Evolutionary conservation across 73 alveolate genomes (phyloP).

Genomic region (Paramecium tetraurelia): DNA sequence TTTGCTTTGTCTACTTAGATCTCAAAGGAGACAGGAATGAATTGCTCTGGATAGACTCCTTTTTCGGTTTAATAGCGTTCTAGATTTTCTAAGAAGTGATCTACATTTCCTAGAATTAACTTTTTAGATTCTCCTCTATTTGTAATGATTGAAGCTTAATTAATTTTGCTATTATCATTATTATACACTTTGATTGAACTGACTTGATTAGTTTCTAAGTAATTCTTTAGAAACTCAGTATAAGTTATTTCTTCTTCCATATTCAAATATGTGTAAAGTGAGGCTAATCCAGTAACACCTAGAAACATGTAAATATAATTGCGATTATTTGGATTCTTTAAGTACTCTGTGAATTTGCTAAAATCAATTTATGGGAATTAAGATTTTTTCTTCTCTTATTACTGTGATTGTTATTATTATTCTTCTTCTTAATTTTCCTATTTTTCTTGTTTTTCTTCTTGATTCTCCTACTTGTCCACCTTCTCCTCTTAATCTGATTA

Average conservation of each 20-base stretch:
- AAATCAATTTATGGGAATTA: constrained; percentile 12
- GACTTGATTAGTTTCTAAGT: constrained; percentile 27
- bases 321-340: constrained; percentile 37
- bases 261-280: background rate
- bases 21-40: constrained; percentile 50
- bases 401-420: background rate
- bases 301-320: constrained; percentile 28
- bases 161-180: constrained; percentile 17
- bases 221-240: constrained; percentile 46
- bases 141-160: constrained; percentile 7
- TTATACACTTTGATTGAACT: constrained; percentile 7
- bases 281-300: constrained; percentile 41
- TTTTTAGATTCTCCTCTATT: constrained; percentile 11
- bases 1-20: background rate
- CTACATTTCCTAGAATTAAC: constrained; percentile 52
- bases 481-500: background rate
- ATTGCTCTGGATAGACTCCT: constrained; percentile 42
- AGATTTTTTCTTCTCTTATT: background rate
- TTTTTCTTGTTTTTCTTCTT: constrained; percentile 28
- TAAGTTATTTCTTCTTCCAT: constrained; percentile 51
- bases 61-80: constrained; percentile 48
- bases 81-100: constrained; percentile 56
- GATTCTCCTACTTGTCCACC: background rate
- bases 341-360: constrained; percentile 22
- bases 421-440: constrained; percentile 31